These are phyloP conservation scores for Schizothecium vesticola DNA, from an alignment of 495 filamentous ascomycete genomes.

Conservation along the genomic window DNA sequence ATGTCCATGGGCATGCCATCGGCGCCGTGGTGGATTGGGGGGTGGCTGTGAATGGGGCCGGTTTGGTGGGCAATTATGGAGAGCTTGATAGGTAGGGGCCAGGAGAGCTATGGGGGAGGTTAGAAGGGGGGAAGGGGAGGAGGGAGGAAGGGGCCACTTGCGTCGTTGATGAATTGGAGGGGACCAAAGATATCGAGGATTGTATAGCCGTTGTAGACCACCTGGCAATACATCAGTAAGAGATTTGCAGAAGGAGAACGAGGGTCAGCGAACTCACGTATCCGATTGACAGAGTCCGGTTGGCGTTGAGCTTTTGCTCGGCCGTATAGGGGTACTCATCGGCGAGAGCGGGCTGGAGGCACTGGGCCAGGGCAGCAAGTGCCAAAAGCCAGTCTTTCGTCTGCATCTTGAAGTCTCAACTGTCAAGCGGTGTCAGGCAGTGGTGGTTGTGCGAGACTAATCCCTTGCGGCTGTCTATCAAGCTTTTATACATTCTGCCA, in stretches of 20 bases:
- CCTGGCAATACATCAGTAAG: not conserved
- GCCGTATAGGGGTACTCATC: slow-evolving; percentile 2
- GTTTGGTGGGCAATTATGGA: slow-evolving; percentile 14
- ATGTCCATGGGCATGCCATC: slow-evolving; percentile 7
- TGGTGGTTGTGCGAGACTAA: not conserved
- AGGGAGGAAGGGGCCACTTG: slow-evolving; percentile 27
- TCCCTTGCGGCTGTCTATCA: not conserved
- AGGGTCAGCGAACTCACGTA: not conserved
- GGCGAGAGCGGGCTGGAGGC: not conserved
- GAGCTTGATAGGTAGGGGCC: slow-evolving; percentile 13
- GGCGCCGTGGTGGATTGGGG: slow-evolving; percentile 2
- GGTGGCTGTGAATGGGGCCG: slow-evolving; percentile 9
- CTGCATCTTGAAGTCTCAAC: not conserved
- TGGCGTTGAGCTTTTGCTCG: slow-evolving; percentile 4
- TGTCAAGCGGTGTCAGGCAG: not conserved
- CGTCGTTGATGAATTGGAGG: slow-evolving; percentile 41
- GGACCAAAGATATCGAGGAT: slow-evolving; percentile 49
- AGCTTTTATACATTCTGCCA: not conserved
- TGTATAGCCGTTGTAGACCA: slow-evolving; percentile 21
- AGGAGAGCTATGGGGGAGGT: slow-evolving; percentile 15
- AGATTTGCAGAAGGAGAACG: not conserved
- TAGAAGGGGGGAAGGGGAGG: not conserved
- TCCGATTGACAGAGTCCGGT: slow-evolving; percentile 5
- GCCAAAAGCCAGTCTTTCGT: not conserved
- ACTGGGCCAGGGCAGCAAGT: not conserved